Conservation (phyloP, 2,329 filamentous ascomycete species). For the Raffaelea deltoideospora region DNA sequence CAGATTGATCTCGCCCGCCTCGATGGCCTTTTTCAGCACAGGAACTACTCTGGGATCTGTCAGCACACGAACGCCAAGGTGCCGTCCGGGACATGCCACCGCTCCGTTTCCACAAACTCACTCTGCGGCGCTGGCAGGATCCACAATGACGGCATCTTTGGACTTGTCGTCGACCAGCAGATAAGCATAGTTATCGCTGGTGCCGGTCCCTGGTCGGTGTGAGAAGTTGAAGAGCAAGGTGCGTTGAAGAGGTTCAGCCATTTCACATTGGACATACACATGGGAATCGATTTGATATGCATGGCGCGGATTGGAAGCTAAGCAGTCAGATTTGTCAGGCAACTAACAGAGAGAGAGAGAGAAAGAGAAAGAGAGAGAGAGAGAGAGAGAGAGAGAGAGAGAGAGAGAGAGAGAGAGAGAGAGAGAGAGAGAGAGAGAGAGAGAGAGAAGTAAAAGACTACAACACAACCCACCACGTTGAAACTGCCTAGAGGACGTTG, state of each 20-base stretch:
- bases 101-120: no score
- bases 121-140: slow-evolving; percentile 68
- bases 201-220: slow-evolving; percentile 49
- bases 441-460: no score
- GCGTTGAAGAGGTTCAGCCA: no score
- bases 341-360: no score
- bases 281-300: slow-evolving; percentile 79
- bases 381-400: no score
- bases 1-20: slow-evolving; percentile 60
- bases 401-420: no score
- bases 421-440: no score
- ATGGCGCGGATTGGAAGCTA: slow-evolving; percentile 51
- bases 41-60: slow-evolving; percentile 34
- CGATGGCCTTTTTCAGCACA: slow-evolving; percentile 57
- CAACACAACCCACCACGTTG: no score
- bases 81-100: no score
- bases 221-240: no score
- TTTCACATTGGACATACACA: slow-evolving; percentile 51
- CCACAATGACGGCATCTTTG: slow-evolving; percentile 63
- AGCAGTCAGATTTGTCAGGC: no score
- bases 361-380: no score
- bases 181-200: slow-evolving; percentile 73
- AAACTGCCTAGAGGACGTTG: background rate
- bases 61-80: background rate
- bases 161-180: slow-evolving; percentile 65